Percentiles rank a stretch among this genome's conserved stretches.
phyloP scores from a whole-genome alignment of 164 flowering plant genomes.

The Stephania cephalantha region DNA sequence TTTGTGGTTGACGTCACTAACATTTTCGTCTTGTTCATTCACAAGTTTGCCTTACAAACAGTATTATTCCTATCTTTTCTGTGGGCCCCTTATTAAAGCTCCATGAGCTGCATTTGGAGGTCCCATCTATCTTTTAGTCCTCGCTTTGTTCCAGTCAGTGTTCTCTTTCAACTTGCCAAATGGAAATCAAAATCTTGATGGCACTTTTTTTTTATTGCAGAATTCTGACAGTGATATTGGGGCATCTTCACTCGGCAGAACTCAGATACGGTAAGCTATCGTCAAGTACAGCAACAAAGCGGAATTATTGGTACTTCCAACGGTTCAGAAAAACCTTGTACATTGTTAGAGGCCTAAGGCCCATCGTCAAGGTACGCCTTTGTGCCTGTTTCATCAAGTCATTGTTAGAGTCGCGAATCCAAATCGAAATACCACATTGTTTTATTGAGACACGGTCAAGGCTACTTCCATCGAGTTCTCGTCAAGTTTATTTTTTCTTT shows the following conservation, averaged over 20 bases:
- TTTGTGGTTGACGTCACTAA: background rate
- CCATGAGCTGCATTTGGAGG: background rate
- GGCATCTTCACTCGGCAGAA: slow-evolving; percentile 72
- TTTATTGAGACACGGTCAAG: background rate
- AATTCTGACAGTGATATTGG: slow-evolving; percentile 69
- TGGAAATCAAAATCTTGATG: background rate
- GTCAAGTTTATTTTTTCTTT: background rate
- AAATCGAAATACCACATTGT: background rate
- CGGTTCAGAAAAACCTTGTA: slow-evolving; percentile 7
- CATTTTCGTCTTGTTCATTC: background rate
- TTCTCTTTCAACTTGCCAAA: background rate
- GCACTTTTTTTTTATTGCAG: slow-evolving; percentile 33
- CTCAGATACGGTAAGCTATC: slow-evolving; percentile 55
- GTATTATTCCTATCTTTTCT: background rate
- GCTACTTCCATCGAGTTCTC: background rate
- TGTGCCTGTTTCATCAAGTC: background rate
- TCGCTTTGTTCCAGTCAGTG: background rate
- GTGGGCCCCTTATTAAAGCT: background rate
- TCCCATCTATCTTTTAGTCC: background rate
- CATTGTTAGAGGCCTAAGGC: background rate
- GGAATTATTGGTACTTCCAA: background rate
- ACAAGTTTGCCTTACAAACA: background rate
- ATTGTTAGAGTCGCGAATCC: background rate
- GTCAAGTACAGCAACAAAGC: background rate
- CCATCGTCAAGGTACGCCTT: background rate